Percentiles rank a stretch among this genome's conserved stretches.
phyloP scores from a whole-genome alignment of 2,329 filamentous ascomycete genomes.

The Colletotrichum scovillei region DNA sequence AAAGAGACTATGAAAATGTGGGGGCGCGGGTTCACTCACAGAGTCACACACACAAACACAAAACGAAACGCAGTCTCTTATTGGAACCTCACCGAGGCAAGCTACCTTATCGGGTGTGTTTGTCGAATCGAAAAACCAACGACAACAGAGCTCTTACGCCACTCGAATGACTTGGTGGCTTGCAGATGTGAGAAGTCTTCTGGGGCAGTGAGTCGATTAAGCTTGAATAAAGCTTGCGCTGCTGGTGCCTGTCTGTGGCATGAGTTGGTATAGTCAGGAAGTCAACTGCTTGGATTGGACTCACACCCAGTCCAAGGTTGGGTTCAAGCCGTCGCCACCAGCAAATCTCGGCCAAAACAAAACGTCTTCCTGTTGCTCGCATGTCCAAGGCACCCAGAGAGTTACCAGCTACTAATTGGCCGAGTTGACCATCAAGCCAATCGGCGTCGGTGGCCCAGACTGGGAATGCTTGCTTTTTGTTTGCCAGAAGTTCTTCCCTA shows the following conservation, averaged over 20 bases:
- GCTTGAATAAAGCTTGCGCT: background rate
- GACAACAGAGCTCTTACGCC: background rate
- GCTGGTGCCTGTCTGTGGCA: background rate
- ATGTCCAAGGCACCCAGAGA: background rate
- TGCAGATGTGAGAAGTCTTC: background rate
- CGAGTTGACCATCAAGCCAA: background rate
- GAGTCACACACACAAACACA: background rate
- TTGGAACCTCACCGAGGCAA: slow-evolving; percentile 1
- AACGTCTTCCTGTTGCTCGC: background rate
- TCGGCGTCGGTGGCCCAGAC: background rate
- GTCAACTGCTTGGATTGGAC: background rate
- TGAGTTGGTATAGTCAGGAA: background rate
- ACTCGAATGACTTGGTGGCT: background rate
- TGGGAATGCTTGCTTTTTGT: background rate
- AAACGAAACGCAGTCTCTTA: background rate
- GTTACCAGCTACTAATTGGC: too few relatives aligned
- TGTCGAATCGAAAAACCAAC: background rate
- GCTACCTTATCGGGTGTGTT: background rate
- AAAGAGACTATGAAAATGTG: slow-evolving; percentile 25
- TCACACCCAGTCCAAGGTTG: background rate
- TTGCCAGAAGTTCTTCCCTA: background rate
- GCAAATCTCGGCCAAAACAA: background rate
- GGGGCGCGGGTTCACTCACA: slow-evolving; percentile 25
- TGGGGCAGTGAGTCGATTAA: background rate
- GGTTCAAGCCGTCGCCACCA: background rate